Base-by-base conservation (phyloP, 2,329 filamentous ascomycete genomes). In the Sclerotinia trifoliorum region DNA sequence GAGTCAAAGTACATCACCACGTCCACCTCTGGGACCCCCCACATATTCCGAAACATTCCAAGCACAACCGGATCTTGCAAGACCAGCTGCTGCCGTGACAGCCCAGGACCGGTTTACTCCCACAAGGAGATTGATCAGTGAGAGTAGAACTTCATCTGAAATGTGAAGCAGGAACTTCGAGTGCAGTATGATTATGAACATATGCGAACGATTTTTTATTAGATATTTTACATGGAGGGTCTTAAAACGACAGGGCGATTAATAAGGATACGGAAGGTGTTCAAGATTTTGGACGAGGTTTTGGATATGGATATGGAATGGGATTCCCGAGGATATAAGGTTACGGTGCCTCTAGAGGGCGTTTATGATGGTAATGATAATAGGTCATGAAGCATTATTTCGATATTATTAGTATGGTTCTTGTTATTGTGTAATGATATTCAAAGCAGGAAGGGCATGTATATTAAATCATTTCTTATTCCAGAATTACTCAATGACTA, bases 1-100 rank as follows among this genome's bases (percentile, higher is more conserved):
- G 57, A 64, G 42, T 67, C 39, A 48, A 49, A 54, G 35, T 19
- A 29, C 24, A 29, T 51, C 56, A 21, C 24, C 32, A n/a, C 32
- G 65, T 39, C 65, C 56, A 44, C 65, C 65, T 2, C 21, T 67
- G 11, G 54, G 56, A 61, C 74, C 74, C 10, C 75, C 75, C 5
- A 68, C 67, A 32, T 77, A 77, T 66, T 54, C 72, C 66, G 73
- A 76, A 54, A 54, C 66, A n/a, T 62, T 32, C 26, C 17, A 42
- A 39, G 60, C 65, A 49, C 58, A 67, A 44, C 35, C 42, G 3
- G 66, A 70, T 24, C 58, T 72, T 32, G 51, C 64, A 8, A 65
- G 71, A 44, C 74, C 74, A n/a, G 54, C 65, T 35, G 32, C 69
- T 7, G 71, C 67, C 4, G 55, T 74, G 46, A 72, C 57, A 49